Evolutionary conservation across 306 rosid species (phyloP).

Genomic region (Castanospermum australe): DNA sequence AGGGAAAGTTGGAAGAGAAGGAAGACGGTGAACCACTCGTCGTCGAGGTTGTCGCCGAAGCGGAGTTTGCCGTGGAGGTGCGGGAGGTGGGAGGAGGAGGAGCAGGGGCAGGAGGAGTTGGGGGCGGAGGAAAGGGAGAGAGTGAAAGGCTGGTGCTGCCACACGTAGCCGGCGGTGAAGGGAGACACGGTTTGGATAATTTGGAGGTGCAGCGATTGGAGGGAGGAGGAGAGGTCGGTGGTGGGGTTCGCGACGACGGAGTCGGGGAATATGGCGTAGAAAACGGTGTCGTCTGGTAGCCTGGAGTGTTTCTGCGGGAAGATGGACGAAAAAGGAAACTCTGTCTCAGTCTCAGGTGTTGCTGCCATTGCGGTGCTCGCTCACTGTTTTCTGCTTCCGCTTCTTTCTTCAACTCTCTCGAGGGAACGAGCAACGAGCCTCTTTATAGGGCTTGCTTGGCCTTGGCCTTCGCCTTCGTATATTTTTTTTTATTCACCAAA

Average conservation of each 20-base stretch:
- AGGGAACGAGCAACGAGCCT: neutral
- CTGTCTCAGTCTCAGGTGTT: neutral
- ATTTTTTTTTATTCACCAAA: too few species aligned
- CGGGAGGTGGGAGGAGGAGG: conserved; percentile 54
- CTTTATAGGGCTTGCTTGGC: neutral
- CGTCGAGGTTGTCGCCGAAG: conserved; percentile 78
- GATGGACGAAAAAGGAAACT: conserved; percentile 35
- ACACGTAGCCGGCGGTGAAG: conserved; percentile 63
- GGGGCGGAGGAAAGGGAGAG: conserved; percentile 61
- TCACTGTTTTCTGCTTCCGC: neutral
- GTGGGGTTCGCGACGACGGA: conserved; percentile 22
- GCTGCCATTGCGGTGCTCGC: conserved; percentile 13
- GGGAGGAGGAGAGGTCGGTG: conserved; percentile 29
- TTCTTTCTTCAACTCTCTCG: neutral
- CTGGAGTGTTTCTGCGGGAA: conserved; percentile 42
- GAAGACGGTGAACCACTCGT: conserved; percentile 91
- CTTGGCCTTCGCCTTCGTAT: too few species aligned
- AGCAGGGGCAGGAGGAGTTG: conserved; percentile 57
- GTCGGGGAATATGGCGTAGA: conserved; percentile 74
- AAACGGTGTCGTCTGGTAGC: conserved; percentile 78
- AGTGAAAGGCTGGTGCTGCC: conserved; percentile 89
- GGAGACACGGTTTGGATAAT: conserved; percentile 59
- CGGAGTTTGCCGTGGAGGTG: conserved; percentile 94
- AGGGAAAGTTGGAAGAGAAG: conserved; percentile 73
- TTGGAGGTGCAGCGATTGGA: conserved; percentile 81